Conservation (phyloP, 2,329 filamentous ascomycete species). For the Phyllosticta ampelicida region DNA sequence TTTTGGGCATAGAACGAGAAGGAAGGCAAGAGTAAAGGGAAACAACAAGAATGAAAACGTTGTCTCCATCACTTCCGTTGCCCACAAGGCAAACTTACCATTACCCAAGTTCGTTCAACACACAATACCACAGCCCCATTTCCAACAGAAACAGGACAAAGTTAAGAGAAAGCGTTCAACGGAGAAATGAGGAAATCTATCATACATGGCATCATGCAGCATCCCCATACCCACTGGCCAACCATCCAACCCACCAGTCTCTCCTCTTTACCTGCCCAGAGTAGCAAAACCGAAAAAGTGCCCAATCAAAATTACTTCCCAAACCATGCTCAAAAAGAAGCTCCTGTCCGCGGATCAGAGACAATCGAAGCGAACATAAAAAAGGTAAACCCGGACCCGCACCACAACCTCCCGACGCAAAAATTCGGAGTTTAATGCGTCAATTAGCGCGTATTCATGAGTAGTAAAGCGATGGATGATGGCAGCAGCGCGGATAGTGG, state of each 20-base stretch:
- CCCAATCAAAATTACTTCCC: background rate
- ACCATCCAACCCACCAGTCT: conserved; percentile 12
- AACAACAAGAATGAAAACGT: background rate
- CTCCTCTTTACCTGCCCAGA: background rate
- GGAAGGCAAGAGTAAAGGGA: background rate
- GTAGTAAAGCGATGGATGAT: background rate
- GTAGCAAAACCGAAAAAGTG: background rate
- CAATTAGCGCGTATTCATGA: background rate
- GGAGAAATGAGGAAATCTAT: background rate
- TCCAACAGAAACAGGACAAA: background rate
- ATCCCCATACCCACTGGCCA: conserved; percentile 9
- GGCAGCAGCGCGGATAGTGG: background rate
- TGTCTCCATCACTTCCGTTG: too few species aligned
- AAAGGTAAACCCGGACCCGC: background rate
- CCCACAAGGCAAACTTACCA: too few species aligned
- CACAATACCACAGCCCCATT: background rate
- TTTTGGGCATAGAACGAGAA: background rate
- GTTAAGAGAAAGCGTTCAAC: background rate
- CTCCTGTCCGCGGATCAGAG: background rate
- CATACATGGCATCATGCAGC: background rate
- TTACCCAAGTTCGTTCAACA: too few species aligned
- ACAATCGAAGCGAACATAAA: background rate
- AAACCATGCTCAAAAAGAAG: background rate
- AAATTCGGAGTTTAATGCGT: background rate
- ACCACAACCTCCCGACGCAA: background rate